These are phyloP conservation scores for Sedum album DNA, from an alignment of 164 flowering plant species.

Conservation along the genomic window DNA sequence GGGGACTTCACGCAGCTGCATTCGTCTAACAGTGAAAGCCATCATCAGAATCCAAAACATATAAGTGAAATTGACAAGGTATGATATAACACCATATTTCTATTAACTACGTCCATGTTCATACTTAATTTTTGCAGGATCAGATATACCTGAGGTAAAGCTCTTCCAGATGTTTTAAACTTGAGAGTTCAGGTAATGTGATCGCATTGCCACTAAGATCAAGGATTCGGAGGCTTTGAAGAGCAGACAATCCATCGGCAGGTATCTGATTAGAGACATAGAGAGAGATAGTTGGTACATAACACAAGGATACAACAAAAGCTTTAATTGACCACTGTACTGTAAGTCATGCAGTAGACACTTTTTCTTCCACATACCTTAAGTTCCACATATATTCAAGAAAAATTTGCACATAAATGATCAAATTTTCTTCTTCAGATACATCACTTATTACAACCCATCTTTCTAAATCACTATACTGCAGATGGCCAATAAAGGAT, in stretches of 20 bases:
- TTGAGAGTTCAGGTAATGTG: slow-evolving; percentile 53
- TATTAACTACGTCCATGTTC: background rate
- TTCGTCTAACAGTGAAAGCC: slow-evolving; percentile 38
- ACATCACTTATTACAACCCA: background rate
- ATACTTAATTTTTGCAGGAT: slow-evolving; percentile 2
- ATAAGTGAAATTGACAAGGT: no score
- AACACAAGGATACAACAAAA: no score
- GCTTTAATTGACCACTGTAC: no score
- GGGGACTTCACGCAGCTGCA: slow-evolving; percentile 60
- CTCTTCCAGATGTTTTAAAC: slow-evolving; percentile 69
- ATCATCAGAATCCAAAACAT: slow-evolving; percentile 6
- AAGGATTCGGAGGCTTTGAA: slow-evolving; percentile 63
- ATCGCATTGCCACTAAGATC: slow-evolving; percentile 73
- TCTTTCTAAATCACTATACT: background rate
- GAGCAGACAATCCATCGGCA: slow-evolving; percentile 59
- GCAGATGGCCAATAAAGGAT: background rate
- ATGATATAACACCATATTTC: no score
- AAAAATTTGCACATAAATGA: no score
- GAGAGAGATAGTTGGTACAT: background rate
- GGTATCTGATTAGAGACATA: slow-evolving; percentile 43
- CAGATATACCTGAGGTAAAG: slow-evolving; percentile 69
- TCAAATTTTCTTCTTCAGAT: no score
- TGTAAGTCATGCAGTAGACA: no score
- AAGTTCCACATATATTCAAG: no score
- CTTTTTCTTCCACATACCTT: no score